Evolutionary conservation across 2,329 filamentous ascomycete species (phyloP).

Genomic region (Teratosphaeria pseudoeucalypti): DNA sequence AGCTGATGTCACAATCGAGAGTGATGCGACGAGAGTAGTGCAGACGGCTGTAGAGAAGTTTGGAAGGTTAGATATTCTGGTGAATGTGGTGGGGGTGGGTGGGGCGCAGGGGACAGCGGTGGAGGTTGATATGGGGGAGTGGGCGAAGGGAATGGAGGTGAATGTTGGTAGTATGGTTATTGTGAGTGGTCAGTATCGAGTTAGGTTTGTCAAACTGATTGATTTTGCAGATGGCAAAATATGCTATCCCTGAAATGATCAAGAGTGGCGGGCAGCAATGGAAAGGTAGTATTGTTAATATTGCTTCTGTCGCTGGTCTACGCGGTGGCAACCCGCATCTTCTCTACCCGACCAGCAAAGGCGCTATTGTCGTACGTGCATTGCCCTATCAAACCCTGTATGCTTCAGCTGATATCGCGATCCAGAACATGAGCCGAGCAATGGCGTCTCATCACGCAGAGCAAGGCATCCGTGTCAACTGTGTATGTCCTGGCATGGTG

Average conservation of each 20-base stretch:
- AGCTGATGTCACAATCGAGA: conserved; percentile 46
- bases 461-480: conserved; percentile 45
- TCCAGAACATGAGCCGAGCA: conserved; percentile 43
- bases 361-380: conserved; percentile 37
- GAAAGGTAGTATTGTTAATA: conserved; percentile 49
- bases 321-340: conserved; percentile 44
- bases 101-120: conserved; percentile 50
- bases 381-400: not conserved
- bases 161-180: conserved; percentile 60
- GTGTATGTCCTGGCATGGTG: conserved; percentile 46
- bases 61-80: conserved; percentile 50
- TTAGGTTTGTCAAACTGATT: not conserved
- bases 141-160: conserved; percentile 47
- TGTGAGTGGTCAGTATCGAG: conserved; percentile 14
- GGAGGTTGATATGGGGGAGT: conserved; percentile 49
- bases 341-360: conserved; percentile 45
- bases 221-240: conserved; percentile 32
- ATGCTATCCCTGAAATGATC: conserved; percentile 50
- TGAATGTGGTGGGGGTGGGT: conserved; percentile 55
- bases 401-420: not conserved
- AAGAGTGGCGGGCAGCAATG: conserved; percentile 38
- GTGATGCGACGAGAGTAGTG: conserved; percentile 40
- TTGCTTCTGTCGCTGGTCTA: conserved; percentile 51
- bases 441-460: conserved; percentile 46
- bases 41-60: conserved; percentile 37